phyloP scores from a whole-genome alignment of 2,329 filamentous ascomycete species.

The Lasiodiplodia sp. region DNA sequence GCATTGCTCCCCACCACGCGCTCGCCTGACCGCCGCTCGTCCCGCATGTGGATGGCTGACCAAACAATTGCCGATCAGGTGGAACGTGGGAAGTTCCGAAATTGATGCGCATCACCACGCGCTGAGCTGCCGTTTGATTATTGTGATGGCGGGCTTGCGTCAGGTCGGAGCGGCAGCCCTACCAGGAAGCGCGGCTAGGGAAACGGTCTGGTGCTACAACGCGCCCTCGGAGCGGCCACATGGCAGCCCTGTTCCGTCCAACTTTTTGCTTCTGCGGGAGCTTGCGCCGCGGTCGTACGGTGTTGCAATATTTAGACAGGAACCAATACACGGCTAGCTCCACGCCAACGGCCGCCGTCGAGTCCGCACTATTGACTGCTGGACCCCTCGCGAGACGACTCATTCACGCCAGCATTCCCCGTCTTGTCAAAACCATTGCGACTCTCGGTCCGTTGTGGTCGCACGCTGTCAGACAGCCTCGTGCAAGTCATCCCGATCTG shows the following conservation, averaged over 20 bases:
- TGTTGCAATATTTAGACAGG: conserved; percentile 24
- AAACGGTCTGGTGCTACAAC: conserved; percentile 21
- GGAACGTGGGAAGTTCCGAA: conserved; percentile 21
- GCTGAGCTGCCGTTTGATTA: conserved; percentile 9
- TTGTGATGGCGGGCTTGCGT: conserved; percentile 19
- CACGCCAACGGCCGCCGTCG: conserved; percentile 18
- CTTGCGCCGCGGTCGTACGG: conserved; percentile 16
- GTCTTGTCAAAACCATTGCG: conserved; percentile 18
- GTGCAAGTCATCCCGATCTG: conserved; percentile 30
- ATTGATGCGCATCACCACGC: conserved; percentile 26
- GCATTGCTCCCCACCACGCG: background rate
- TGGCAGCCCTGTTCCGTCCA: conserved; percentile 22
- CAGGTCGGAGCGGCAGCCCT: conserved; percentile 22
- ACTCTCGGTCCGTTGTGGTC: conserved; percentile 10
- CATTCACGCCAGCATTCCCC: conserved; percentile 20
- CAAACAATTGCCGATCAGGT: conserved; percentile 18
- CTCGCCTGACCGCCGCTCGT: conserved; percentile 19
- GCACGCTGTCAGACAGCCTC: conserved; percentile 20
- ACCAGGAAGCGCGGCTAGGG: conserved; percentile 21
- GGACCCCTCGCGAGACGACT: conserved; percentile 6
- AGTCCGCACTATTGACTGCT: conserved; percentile 19
- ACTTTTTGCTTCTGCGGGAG: conserved; percentile 24
- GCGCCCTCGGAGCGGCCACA: conserved; percentile 24
- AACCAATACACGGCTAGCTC: conserved; percentile 8
- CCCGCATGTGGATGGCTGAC: conserved; percentile 9